Evolutionary conservation across 2,329 filamentous ascomycete species (phyloP), one percentile per base, ranked within the genome.

Genomic region (Ophiostoma triangulosporum): DNA sequence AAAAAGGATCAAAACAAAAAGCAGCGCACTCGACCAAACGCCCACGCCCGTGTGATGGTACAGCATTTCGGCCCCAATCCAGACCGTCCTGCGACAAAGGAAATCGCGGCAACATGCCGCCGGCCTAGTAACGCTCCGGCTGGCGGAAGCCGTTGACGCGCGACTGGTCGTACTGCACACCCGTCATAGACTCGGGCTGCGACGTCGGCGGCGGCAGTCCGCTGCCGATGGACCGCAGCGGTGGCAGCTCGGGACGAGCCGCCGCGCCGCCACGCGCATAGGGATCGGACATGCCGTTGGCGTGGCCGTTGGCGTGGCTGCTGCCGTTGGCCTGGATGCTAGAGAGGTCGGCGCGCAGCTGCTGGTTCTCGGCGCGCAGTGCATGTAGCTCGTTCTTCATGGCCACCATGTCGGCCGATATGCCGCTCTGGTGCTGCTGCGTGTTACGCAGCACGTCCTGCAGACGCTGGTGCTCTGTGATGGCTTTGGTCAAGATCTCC

Each of bases 401-500:
- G 57, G 69, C 64, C 5, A 74, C 76, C 52, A 69, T 68, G 55
- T 78, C 76, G 4, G 62, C 67, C 45, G 69, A 69, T 53, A 67
- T 73, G 55, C 43, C 24, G n/a, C 43, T 46, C 24, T 46, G 43
- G 26, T 76, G 72, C n/a, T 64, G 62, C 33, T 73, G 70, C 45
- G 77, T 63, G 6, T 67, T 59, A 20, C 74, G 72, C 45, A 76
- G 71, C 29, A 67, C 67, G 11, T 78, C 77, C 27, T 62, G 63
- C 54, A 78, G 76, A 46, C 75, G 71, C 60, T 79, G 74, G 59
- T 83, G 77, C 60, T 83, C 79, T 22, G 74, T 70, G 55, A 83
- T 83, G 17, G 80, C 80, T 73, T 91, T 91, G 3, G 85, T 89
- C 15, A 94, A 65, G 49, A 91, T 89, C 62, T 94, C 87, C 87